Base-by-base conservation (phyloP, 2,329 filamentous ascomycete genomes). In the Pyrenophora graminea region DNA sequence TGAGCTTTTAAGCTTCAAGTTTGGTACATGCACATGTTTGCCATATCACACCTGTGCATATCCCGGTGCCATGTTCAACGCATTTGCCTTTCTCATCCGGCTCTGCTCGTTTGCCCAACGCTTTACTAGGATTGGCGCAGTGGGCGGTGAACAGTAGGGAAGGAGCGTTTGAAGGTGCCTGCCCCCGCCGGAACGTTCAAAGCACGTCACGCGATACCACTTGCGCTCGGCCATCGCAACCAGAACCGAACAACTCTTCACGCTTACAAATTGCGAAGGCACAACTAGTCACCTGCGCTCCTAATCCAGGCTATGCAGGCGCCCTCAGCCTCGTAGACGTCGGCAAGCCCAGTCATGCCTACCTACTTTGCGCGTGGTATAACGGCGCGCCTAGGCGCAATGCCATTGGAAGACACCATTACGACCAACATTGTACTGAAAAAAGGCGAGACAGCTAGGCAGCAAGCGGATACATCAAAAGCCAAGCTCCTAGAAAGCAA, bases 321-420 rank as follows among this genome's bases (percentile, higher is more conserved):
- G 39, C 43, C 19, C 12, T 19, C 19, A 23, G 17, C 42, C 27
- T n/a, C 25, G 40, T 34, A 18, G 39, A 39, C 30, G 30, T 25
- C 12, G 19, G 21, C 38, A 12, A 42, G 9, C 30, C 32, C 21
- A 15, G 43, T 36, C 17, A 73, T 73, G 71, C 71, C 70, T 27
- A 58, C 55, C n/a, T 71, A 73, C 40, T 46, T 64, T 55, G 58
- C 67, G 39, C 56, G 60, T 13, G 63, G 64, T 44, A 48, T 71
- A 15, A 54, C 62, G 13, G 53, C 66, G 27, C 58, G 56, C 23
- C 58, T 74, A 34, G 62, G 59, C 18, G 51, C 60, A 6, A 48
- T 59, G 31, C 48, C 59, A n/a, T 64, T 73, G n/a, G 45, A 48
- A 3, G 62, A 64, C 17, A 63, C 69, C 2, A 62, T 64, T 36